Evolutionary conservation across 768 basidiomycete genomes (phyloP).

Genomic region (Sistotremastrum suecicum): DNA sequence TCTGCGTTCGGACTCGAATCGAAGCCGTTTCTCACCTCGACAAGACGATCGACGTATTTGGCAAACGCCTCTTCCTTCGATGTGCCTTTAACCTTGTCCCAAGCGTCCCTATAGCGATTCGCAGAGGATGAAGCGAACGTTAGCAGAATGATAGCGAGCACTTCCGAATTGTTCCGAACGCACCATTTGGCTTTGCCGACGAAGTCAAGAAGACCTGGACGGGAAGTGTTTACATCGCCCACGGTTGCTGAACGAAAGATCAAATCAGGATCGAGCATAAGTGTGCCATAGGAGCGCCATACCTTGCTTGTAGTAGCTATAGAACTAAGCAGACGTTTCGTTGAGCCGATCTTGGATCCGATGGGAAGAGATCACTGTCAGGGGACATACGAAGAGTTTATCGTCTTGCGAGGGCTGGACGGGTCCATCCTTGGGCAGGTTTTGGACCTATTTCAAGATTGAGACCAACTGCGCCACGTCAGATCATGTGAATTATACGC

Average conservation of each 20-base stretch:
- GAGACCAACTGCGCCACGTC: neutral
- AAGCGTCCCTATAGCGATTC: conserved; percentile 57
- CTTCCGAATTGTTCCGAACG: conserved; percentile 6
- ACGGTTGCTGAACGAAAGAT: conserved; percentile 37
- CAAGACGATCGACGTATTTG: conserved; percentile 64
- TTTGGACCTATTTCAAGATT: conserved; percentile 18
- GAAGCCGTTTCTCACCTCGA: conserved; percentile 34
- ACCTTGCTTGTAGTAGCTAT: conserved; percentile 92
- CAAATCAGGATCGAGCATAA: conserved; percentile 1
- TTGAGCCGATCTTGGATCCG: conserved; percentile 4
- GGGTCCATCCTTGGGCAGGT: conserved; percentile 67
- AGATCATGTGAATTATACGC: conserved; percentile 5
- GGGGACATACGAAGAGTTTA: conserved; percentile 56
- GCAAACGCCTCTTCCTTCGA: conserved; percentile 56
- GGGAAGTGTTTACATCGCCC: conserved; percentile 52
- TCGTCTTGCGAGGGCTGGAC: conserved; percentile 61
- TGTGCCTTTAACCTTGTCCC: conserved; percentile 59
- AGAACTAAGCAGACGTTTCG: conserved; percentile 47
- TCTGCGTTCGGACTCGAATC: conserved; percentile 8
- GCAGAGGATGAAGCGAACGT: conserved; percentile 6
- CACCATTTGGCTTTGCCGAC: conserved; percentile 86
- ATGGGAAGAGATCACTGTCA: conserved; percentile 3
- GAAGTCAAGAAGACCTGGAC: conserved; percentile 76
- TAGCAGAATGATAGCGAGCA: conserved; percentile 2
- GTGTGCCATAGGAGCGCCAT: conserved; percentile 4